phyloP scores from a whole-genome alignment of 2,329 filamentous ascomycete genomes.

The Neofusicoccum sp. region DNA sequence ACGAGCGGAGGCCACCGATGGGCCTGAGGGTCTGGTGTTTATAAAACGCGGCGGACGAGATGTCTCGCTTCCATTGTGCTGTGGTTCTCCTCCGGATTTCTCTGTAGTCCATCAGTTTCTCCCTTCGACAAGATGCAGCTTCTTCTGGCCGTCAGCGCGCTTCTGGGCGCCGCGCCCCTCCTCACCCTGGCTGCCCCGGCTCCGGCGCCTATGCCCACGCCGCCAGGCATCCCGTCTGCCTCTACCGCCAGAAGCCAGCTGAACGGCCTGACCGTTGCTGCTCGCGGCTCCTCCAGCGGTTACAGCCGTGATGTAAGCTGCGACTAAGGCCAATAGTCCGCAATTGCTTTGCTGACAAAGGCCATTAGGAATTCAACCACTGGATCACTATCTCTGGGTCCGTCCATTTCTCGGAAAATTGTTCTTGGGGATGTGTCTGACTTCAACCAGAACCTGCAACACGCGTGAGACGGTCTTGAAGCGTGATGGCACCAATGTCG shows the following conservation, averaged over 20 bases:
- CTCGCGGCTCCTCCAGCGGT: conserved; percentile 52
- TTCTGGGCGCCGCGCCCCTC: conserved; percentile 4
- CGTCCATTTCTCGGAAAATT: background rate
- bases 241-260: conserved; percentile 59
- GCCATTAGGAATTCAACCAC: conserved; percentile 11
- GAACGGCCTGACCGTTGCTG: conserved; percentile 56
- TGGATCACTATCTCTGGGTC: conserved; percentile 11
- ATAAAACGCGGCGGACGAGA: background rate
- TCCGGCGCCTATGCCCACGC: conserved; percentile 34
- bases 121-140: background rate
- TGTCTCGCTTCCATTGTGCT: background rate
- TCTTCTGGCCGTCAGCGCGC: conserved; percentile 5
- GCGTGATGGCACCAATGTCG: conserved; percentile 68
- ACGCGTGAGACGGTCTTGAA: conserved; percentile 70
- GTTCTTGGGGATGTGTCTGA: background rate
- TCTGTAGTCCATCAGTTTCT: background rate
- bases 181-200: conserved; percentile 28
- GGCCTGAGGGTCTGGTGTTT: background rate
- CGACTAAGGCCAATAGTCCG: conserved; percentile 61
- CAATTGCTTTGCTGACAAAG: background rate
- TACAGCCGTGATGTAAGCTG: conserved; percentile 67
- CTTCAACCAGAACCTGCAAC: conserved; percentile 61
- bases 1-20: conserved; percentile 2
- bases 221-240: conserved; percentile 63
- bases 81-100: background rate